Evolutionary conservation across 306 rosid genomes (phyloP).

Genomic region (Cajanus cajan): DNA sequence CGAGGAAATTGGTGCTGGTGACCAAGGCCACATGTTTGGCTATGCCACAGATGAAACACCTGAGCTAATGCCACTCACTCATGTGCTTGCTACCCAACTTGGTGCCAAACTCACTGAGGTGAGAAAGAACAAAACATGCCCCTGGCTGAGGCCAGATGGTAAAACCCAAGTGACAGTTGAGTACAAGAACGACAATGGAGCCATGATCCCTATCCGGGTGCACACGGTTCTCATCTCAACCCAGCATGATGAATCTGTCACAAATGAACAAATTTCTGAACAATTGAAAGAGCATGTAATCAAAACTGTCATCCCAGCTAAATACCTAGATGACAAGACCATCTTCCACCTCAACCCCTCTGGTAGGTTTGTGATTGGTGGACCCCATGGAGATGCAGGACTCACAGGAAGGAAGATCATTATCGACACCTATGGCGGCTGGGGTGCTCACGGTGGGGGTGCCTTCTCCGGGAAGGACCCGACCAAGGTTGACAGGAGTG

Average conservation of each 20-base stretch:
- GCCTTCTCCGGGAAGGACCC: constrained; percentile 91
- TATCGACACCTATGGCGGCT: constrained; percentile 83
- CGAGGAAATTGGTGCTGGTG: constrained; percentile 75
- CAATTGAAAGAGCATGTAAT: constrained; percentile 82
- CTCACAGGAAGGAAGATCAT: constrained; percentile 87
- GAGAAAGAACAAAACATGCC: constrained; percentile 71
- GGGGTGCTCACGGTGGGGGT: constrained; percentile 95
- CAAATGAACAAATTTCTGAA: constrained; percentile 60
- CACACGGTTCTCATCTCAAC: constrained; percentile 88
- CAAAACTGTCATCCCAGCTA: constrained; percentile 63
- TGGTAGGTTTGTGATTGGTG: constrained; percentile 79
- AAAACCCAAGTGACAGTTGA: constrained; percentile 90
- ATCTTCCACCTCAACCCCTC: constrained; percentile 83
- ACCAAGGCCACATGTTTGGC: constrained; percentile 93
- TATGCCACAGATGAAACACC: constrained; percentile 85
- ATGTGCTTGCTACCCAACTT: constrained; percentile 78
- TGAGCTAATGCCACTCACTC: constrained; percentile 85
- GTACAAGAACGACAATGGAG: constrained; percentile 70
- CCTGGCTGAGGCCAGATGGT: constrained; percentile 88
- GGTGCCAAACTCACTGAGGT: constrained; percentile 89
- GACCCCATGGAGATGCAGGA: constrained; percentile 90
- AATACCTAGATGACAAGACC: constrained; percentile 74
- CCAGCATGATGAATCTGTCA: constrained; percentile 72
- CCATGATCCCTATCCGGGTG: constrained; percentile 75
- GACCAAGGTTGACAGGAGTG: constrained; percentile 86